Percentiles rank a stretch among this genome's conserved stretches.
phyloP scores from a whole-genome alignment of 2,329 filamentous ascomycete genomes.

The Hysterium pulicare region DNA sequence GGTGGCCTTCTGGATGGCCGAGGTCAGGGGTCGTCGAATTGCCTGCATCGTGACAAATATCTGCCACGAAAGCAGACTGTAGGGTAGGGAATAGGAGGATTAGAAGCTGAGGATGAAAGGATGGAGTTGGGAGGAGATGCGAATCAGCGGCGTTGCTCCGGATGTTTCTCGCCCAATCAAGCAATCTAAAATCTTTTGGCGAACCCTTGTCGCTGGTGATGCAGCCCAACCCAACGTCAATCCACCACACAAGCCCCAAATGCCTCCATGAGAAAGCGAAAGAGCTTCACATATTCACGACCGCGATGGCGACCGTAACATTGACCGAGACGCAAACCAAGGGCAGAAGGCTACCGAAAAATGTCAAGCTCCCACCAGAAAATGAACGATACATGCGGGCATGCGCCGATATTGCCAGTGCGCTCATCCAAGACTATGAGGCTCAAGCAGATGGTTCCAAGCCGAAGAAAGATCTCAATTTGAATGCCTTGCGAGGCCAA shows the following conservation, averaged over 20 bases:
- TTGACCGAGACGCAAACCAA: slow-evolving; percentile 49
- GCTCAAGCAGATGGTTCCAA: slow-evolving; percentile 68
- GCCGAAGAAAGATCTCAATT: slow-evolving; percentile 81
- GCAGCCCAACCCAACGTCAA: no score
- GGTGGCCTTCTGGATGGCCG: slow-evolving; percentile 64
- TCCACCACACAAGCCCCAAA: no score
- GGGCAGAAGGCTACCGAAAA: slow-evolving; percentile 63
- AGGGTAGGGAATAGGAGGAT: slow-evolving; percentile 7
- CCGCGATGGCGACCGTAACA: slow-evolving; percentile 62
- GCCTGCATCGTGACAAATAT: slow-evolving; percentile 70
- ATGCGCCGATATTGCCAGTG: slow-evolving; percentile 92
- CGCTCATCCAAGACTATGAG: slow-evolving; percentile 92
- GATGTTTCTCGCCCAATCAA: slow-evolving; percentile 14
- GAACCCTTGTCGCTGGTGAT: no score
- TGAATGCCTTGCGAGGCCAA: slow-evolving; percentile 82
- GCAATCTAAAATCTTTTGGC: no score
- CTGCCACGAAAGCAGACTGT: slow-evolving; percentile 24
- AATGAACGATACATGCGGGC: slow-evolving; percentile 92
- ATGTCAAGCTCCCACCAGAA: slow-evolving; percentile 77
- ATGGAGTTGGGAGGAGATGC: slow-evolving; percentile 13
- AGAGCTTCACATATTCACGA: neutral
- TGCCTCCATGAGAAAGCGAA: no score
- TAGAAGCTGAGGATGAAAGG: slow-evolving; percentile 8
- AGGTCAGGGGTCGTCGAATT: slow-evolving; percentile 69
- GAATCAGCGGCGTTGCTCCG: slow-evolving; percentile 8